Evolutionary conservation across 106 monocot species (phyloP).

Genomic region (Acanthochlamys bracteata): DNA sequence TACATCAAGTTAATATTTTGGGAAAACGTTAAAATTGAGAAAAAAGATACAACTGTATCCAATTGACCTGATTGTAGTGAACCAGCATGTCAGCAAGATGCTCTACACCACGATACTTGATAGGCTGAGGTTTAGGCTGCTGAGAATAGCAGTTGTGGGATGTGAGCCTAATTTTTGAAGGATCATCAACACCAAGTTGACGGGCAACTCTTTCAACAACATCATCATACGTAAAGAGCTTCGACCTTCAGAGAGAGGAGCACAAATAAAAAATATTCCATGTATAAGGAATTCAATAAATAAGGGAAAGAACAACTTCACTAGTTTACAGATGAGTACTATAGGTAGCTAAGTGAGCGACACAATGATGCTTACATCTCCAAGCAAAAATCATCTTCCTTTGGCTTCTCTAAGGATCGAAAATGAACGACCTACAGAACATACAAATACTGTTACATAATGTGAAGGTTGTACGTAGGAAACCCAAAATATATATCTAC

Average conservation of each 20-base stretch:
- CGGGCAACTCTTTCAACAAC: constrained; percentile 84
- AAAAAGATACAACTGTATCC: background rate
- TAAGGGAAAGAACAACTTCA: background rate
- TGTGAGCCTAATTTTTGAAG: constrained; percentile 91
- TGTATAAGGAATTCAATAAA: background rate
- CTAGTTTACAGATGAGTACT: no score
- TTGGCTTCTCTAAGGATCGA: constrained; percentile 82
- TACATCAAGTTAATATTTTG: background rate
- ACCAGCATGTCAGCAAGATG: constrained; percentile 90
- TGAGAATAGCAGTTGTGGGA: constrained; percentile 98
- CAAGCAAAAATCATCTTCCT: constrained; percentile 88
- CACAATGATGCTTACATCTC: constrained; percentile 46
- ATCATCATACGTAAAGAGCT: constrained; percentile 79
- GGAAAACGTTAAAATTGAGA: background rate
- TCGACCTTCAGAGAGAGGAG: constrained; percentile 52
- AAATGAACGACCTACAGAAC: constrained; percentile 79
- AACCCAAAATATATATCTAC: no score
- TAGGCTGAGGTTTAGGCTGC: constrained; percentile 97
- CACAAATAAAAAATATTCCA: background rate
- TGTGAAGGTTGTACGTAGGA: no score
- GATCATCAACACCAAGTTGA: constrained; percentile 82
- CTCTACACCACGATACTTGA: constrained; percentile 89
- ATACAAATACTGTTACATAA: background rate
- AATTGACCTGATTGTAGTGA: constrained; percentile 85
- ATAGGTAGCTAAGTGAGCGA: background rate